Percentiles rank a stretch among this genome's conserved stretches.
phyloP scores from a whole-genome alignment of 2,329 filamentous ascomycete genomes.

The Malbranchea zuffiana region DNA sequence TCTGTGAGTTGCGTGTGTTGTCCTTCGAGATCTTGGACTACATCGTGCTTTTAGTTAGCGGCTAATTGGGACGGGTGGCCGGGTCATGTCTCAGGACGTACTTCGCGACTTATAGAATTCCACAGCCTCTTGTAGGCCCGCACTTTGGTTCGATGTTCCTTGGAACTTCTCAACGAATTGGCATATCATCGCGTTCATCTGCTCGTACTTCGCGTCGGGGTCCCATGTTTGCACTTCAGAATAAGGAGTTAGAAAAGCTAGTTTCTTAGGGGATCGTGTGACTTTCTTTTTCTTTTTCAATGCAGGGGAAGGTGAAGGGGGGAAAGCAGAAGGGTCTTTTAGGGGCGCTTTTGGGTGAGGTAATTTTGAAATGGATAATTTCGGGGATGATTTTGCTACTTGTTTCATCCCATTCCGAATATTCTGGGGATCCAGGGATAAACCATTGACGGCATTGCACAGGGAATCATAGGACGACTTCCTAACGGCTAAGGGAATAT shows the following conservation, averaged over 20 bases:
- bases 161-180: slow-evolving; percentile 63
- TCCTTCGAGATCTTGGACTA: slow-evolving; percentile 48
- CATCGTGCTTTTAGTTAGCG: slow-evolving; percentile 19
- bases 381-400: too few relatives aligned
- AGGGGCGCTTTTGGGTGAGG: slow-evolving; percentile 24
- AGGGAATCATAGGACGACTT: slow-evolving; percentile 24
- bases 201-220: slow-evolving; percentile 62
- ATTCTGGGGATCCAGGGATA: slow-evolving; percentile 17
- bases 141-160: slow-evolving; percentile 55
- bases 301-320: slow-evolving; percentile 28
- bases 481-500: slow-evolving; percentile 13
- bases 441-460: slow-evolving; percentile 27
- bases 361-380: slow-evolving; percentile 13
- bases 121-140: slow-evolving; percentile 61
- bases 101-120: slow-evolving; percentile 58
- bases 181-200: slow-evolving; percentile 64
- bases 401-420: too few relatives aligned
- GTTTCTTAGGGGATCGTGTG: too few relatives aligned
- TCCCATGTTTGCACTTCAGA: slow-evolving; percentile 74
- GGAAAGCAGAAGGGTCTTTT: slow-evolving; percentile 29
- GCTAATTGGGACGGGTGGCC: not conserved
- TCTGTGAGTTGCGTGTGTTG: slow-evolving; percentile 42
- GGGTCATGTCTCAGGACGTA: slow-evolving; percentile 47
- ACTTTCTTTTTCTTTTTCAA: too few relatives aligned
- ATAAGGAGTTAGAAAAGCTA: slow-evolving; percentile 62